These are phyloP conservation scores for Wickerhamiella lipophila DNA, from an alignment of 805 yeast genomes.

Conservation along the genomic window DNA sequence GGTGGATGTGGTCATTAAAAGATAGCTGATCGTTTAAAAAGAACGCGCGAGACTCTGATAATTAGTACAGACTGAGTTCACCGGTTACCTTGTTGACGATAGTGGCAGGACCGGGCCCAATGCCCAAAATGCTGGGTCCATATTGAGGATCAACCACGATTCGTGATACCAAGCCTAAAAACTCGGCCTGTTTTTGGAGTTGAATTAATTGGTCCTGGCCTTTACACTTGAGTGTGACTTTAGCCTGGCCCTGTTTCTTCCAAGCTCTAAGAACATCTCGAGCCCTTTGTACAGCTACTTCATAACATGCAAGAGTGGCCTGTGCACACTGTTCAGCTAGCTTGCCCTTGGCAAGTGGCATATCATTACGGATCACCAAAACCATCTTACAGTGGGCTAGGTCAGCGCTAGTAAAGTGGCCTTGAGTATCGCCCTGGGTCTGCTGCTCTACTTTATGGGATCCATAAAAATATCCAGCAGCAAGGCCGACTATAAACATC, in stretches of 20 bases:
- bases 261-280: conserved; percentile 59
- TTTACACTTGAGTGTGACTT: conserved; percentile 58
- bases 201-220: conserved; percentile 59
- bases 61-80: conserved; percentile 60
- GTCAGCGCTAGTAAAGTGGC: neutral
- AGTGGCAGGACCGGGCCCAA: conserved; percentile 87
- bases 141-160: conserved; percentile 92
- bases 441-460: conserved; percentile 8
- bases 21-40: too few relatives aligned
- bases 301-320: conserved; percentile 88
- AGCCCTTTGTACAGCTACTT: conserved; percentile 42
- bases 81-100: conserved; percentile 74
- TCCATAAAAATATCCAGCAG: conserved; percentile 12
- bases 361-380: conserved; percentile 72
- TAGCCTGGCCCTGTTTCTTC: conserved; percentile 82
- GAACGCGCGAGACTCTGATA: too few relatives aligned
- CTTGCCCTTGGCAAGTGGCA: conserved; percentile 89
- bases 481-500: conserved; percentile 11
- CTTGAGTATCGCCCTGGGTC: neutral
- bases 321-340: conserved; percentile 96
- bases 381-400: conserved; percentile 43
- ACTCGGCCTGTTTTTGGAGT: conserved; percentile 67
- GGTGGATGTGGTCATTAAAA: too few relatives aligned
- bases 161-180: conserved; percentile 63
- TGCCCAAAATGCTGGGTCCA: conserved; percentile 87